phyloP scores from a whole-genome alignment of 768 basidiomycete genomes.

The Tricholoma matsutake region DNA sequence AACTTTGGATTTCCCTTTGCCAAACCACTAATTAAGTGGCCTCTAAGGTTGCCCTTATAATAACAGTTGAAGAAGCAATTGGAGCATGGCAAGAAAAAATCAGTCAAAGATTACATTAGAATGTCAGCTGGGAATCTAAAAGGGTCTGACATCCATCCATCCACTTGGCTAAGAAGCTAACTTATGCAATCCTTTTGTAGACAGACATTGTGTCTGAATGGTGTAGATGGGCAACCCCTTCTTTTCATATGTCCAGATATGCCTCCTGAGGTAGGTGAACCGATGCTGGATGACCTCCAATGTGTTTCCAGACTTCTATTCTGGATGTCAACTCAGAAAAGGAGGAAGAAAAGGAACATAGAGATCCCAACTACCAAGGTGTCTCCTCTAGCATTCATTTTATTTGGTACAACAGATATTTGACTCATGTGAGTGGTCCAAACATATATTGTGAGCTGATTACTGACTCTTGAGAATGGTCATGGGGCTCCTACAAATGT shows the following conservation, averaged over 20 bases:
- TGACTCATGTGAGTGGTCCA: neutral
- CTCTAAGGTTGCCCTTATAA: too few relatives aligned
- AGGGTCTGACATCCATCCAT: neutral
- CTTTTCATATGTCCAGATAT: neutral
- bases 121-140: neutral
- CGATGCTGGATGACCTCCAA: neutral
- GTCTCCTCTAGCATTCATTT: too few relatives aligned
- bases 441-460: neutral
- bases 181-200: neutral
- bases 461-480: neutral
- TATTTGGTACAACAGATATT: neutral
- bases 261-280: neutral
- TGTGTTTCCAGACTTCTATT: neutral
- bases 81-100: neutral
- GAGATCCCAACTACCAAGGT: neutral
- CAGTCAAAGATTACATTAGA: neutral
- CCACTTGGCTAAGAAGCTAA: neutral
- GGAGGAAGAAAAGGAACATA: neutral
- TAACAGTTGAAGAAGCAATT: neutral
- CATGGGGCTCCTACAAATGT: neutral
- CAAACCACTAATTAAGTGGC: too few relatives aligned
- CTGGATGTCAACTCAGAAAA: neutral
- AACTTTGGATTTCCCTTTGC: too few relatives aligned
- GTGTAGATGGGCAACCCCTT: neutral
- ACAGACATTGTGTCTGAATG: neutral